Percentiles rank a stretch among this genome's conserved stretches.
Conservation (phyloP, 2,329 filamentous ascomycete genomes). For the Rhynchosporium graminicola region DNA sequence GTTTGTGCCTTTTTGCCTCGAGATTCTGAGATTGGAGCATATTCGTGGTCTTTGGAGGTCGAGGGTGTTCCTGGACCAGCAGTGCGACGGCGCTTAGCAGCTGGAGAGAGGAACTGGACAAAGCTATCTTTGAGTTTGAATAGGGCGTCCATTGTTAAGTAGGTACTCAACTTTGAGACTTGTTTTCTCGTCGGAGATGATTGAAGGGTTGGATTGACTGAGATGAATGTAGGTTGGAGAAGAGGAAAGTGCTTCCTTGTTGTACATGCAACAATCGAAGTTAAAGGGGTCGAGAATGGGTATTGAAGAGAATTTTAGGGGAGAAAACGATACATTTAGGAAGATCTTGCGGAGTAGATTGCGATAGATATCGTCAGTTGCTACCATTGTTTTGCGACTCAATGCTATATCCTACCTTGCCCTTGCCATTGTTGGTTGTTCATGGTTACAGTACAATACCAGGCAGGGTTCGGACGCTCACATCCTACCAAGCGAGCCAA, state of each 20-base stretch:
- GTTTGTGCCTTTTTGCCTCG: conserved; percentile 24
- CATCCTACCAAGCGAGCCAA: too few species aligned
- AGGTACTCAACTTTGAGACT: conserved; percentile 7
- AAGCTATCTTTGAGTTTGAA: conserved; percentile 36
- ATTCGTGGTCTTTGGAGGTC: conserved; percentile 21
- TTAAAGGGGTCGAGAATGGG: background rate
- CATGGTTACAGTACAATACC: too few species aligned
- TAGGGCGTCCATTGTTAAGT: conserved; percentile 34
- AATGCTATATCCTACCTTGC: background rate
- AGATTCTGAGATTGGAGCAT: conserved; percentile 28
- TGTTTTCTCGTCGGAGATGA: background rate
- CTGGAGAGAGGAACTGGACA: conserved; percentile 36
- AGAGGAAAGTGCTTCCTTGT: conserved; percentile 13
- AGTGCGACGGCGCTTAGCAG: conserved; percentile 39
- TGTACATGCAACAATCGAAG: conserved; percentile 10
- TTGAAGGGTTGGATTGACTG: background rate
- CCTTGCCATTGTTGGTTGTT: background rate
- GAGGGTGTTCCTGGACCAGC: conserved; percentile 31
- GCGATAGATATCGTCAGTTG: background rate
- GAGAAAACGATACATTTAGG: background rate
- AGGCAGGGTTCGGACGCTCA: too few species aligned
- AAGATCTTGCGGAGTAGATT: background rate
- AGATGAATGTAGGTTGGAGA: background rate
- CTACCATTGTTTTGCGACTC: background rate
- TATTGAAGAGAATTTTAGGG: background rate